These are phyloP conservation scores for Pseudogymnoascus pannorum DNA, from an alignment of 2,329 filamentous ascomycete species.

Conservation along the genomic window DNA sequence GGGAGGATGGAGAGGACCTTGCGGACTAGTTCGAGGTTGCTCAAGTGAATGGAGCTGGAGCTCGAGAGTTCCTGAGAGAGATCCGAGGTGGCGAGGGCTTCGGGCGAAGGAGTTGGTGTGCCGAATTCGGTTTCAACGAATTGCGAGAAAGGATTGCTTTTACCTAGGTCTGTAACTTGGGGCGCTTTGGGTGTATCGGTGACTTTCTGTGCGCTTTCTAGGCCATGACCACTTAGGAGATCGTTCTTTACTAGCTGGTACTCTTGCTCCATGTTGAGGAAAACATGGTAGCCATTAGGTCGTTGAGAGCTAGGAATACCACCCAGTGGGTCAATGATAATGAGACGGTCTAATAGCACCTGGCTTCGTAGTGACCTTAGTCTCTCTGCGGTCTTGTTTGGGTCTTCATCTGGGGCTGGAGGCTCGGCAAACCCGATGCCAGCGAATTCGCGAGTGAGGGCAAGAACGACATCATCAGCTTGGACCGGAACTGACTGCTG, in stretches of 20 bases:
- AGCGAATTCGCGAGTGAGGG: slow-evolving; percentile 68
- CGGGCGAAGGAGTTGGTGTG: neutral
- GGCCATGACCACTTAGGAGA: slow-evolving; percentile 33
- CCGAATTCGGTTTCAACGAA: slow-evolving; percentile 11
- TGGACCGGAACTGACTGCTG: slow-evolving; percentile 41
- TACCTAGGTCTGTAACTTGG: neutral
- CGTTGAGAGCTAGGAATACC: slow-evolving; percentile 65
- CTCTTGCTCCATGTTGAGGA: slow-evolving; percentile 91
- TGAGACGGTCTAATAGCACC: slow-evolving; percentile 71
- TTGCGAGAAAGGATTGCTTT: neutral
- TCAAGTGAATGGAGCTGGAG: slow-evolving; percentile 43
- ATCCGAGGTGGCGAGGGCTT: neutral
- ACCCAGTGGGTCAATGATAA: slow-evolving; percentile 79
- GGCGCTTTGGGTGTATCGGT: slow-evolving; percentile 10
- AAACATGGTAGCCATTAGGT: slow-evolving; percentile 64
- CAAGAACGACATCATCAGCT: slow-evolving; percentile 62
- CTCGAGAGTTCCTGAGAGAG: slow-evolving; percentile 12
- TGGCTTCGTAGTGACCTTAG: slow-evolving; percentile 39
- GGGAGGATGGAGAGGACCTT: slow-evolving; percentile 69
- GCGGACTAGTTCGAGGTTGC: slow-evolving; percentile 68
- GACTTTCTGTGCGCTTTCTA: slow-evolving; percentile 28
- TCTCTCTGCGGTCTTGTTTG: slow-evolving; percentile 32
- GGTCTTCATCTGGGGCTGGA: slow-evolving; percentile 34
- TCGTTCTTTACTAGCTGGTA: slow-evolving; percentile 61
- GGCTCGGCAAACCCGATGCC: slow-evolving; percentile 48